Conservation (phyloP, 2,329 filamentous ascomycete genomes). For the Hymenoscyphus linearis region DNA sequence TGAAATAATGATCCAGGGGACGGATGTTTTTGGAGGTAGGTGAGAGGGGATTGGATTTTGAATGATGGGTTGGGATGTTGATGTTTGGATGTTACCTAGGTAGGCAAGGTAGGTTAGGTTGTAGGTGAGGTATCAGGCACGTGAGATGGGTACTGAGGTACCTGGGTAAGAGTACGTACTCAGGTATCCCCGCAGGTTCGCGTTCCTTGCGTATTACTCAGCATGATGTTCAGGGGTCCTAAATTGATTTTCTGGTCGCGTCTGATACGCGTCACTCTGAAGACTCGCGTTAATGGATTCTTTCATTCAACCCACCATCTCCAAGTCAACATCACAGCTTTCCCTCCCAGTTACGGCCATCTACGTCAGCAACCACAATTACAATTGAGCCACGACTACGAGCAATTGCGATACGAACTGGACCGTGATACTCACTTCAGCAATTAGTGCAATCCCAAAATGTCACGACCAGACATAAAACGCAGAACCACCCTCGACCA, state of each 20-base stretch:
- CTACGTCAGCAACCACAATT: too few relatives aligned
- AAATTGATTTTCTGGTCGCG: slow-evolving; percentile 4
- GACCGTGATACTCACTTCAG: too few relatives aligned
- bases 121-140: too few relatives aligned
- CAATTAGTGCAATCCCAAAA: slow-evolving; percentile 8
- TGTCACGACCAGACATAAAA: slow-evolving; percentile 50
- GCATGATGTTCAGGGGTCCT: not conserved
- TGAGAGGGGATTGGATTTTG: too few relatives aligned
- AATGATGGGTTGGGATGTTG: too few relatives aligned
- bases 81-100: too few relatives aligned
- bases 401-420: too few relatives aligned
- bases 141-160: not conserved
- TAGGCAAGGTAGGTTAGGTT: too few relatives aligned
- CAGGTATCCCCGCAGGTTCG: not conserved
- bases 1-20: too few relatives aligned
- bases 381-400: too few relatives aligned
- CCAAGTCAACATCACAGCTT: not conserved
- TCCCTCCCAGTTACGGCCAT: too few relatives aligned
- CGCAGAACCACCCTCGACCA: slow-evolving; percentile 70
- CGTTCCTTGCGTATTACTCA: not conserved
- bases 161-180: not conserved
- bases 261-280: slow-evolving; percentile 3
- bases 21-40: too few relatives aligned
- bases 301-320: not conserved
- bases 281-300: not conserved